Evolutionary conservation across 2,329 filamentous ascomycete genomes (phyloP).

Genomic region (Aspergillus udagawae): DNA sequence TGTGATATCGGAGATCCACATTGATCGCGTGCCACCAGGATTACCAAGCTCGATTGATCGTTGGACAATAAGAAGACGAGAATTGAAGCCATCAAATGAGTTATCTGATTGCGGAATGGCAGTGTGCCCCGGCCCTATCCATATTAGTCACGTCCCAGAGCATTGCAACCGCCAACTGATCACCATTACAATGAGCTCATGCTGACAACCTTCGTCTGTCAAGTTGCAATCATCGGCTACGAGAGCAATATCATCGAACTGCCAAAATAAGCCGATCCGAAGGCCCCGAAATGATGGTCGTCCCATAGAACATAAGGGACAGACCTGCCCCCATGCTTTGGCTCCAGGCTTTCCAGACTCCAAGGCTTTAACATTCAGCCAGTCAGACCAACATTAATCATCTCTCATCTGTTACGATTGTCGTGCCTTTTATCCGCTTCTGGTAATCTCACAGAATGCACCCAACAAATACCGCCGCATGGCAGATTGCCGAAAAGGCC

Average conservation of each 20-base stretch:
- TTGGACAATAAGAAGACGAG: not conserved
- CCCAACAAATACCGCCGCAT: constrained; percentile 31
- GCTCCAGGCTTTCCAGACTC: no score
- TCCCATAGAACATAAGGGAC: no score
- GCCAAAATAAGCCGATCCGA: no score
- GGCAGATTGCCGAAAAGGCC: constrained; percentile 28
- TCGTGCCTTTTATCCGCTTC: not conserved
- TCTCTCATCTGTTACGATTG: not conserved
- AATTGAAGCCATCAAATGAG: not conserved
- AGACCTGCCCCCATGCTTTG: not conserved
- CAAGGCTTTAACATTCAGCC: no score
- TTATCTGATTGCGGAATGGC: no score
- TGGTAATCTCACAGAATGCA: not conserved
- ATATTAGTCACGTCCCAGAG: not conserved
- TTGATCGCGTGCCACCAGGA: not conserved
- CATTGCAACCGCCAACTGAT: not conserved
- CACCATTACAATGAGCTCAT: not conserved
- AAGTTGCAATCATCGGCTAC: not conserved
- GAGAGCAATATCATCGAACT: not conserved
- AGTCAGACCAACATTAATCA: not conserved
- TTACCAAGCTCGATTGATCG: not conserved
- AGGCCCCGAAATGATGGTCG: not conserved
- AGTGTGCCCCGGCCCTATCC: not conserved
- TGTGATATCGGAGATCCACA: not conserved
- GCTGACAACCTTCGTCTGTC: not conserved